Evolutionary conservation across 257 asterid species (phyloP), one percentile per base, ranked within the genome.

Genomic region (Echites panduratus): DNA sequence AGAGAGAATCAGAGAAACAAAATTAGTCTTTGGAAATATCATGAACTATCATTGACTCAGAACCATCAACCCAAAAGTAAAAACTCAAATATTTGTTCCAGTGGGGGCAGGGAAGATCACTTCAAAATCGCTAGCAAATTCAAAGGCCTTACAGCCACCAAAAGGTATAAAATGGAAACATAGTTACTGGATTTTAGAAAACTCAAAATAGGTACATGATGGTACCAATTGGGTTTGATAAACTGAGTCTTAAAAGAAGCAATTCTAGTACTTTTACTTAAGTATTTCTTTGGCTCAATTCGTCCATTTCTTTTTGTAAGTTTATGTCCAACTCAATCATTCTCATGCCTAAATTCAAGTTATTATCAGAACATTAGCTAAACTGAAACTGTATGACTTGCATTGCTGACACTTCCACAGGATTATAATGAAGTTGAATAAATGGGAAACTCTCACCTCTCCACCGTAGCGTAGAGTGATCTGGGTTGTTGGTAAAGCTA

Each of bases 381-480:
- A 66, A 38, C 22, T 13, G 24, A 40, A 58, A 26, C 24, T 11
- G 41, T 16, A 70, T 43, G 75, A 38, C 54, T 29, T 68, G 20
- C 6, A 10, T 7, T 38, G 22, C 65, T 7, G 35, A 59, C 47
- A 52, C 7, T 29, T 43, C 20, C 68, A 20, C 12, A 50, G 38
- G 56, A 22, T 45, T 43, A 49, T 44, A 75, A 70, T 49, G 48
- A 50, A 64, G 20, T 48, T 68, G 58, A 75, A 75, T 68, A 62
- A 27, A 59, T 27, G 75, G 44, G 76, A 63, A 68, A 57, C 73
- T 71, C 86, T 85, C 83, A 94, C 99, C 97, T 95, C 99, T 84
- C 99, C 99, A 73, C 99, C 99, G 64, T 86, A 95, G 50, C 96
- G 89, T 84, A 95, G 78, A 73, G 84, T 79, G 76, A 90, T 81